These are phyloP conservation scores for Azolla pinnata DNA, from an alignment of 75 land plant species.

Conservation along the genomic window DNA sequence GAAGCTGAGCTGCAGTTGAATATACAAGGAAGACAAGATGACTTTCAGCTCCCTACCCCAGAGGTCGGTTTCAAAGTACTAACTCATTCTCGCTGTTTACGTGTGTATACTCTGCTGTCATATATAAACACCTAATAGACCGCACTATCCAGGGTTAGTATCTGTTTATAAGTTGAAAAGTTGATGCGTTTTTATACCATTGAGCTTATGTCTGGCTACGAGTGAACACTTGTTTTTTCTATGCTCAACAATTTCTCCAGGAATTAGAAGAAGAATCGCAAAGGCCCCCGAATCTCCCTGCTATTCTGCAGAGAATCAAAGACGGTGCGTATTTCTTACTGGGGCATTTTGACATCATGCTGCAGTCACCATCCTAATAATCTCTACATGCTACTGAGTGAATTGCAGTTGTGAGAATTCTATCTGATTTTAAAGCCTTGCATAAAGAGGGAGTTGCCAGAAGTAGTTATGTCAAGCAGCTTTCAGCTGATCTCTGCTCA, in stretches of 20 bases:
- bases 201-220: no score
- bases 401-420: slow-evolving; percentile 70
- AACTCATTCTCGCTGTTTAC: no score
- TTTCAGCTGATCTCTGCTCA: slow-evolving; percentile 52
- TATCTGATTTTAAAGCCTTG: slow-evolving; percentile 72
- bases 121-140: no score
- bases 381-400: slow-evolving; percentile 1
- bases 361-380: no score
- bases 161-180: no score
- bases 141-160: no score
- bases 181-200: no score
- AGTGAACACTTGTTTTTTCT: no score
- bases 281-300: slow-evolving; percentile 62
- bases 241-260: slow-evolving; percentile 31
- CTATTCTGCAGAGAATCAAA: slow-evolving; percentile 68
- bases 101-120: no score
- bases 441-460: slow-evolving; percentile 51
- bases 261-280: slow-evolving; percentile 67
- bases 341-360: no score
- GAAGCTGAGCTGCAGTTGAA: slow-evolving; percentile 66
- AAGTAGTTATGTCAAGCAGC: slow-evolving; percentile 72
- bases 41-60: slow-evolving; percentile 78
- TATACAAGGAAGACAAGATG: slow-evolving; percentile 80
- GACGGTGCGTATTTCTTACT: slow-evolving; percentile 48
- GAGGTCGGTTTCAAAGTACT: no score